Evolutionary conservation across 225 moss, liverwort and hornwort genomes (phyloP).

Genomic region (Takakia lepidozioides): DNA sequence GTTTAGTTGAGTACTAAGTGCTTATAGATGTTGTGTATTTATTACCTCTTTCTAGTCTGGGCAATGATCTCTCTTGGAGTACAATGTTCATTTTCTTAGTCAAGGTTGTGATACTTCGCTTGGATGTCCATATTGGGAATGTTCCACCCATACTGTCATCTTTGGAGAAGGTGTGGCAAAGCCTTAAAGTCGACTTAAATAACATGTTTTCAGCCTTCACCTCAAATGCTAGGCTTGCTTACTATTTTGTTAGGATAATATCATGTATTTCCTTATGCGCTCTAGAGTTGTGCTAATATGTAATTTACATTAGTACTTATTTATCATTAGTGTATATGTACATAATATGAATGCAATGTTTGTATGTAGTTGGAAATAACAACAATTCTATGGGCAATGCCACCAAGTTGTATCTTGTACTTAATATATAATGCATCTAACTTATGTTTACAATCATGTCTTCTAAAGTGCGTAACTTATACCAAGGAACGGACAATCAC

Average conservation of each 20-base stretch:
- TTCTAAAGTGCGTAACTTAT: too few species aligned
- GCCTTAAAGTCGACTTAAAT: neutral
- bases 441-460: too few species aligned
- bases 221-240: neutral
- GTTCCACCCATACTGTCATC: neutral
- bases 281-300: neutral
- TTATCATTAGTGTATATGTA: neutral
- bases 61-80: neutral
- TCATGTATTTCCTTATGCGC: neutral
- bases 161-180: neutral
- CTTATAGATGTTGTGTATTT: neutral
- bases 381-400: neutral
- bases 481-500: too few species aligned
- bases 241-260: neutral
- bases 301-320: neutral
- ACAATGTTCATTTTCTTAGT: neutral
- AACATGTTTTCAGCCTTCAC: neutral
- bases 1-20: neutral
- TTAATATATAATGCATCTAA: conserved; percentile 1
- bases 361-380: neutral
- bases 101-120: neutral
- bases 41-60: neutral
- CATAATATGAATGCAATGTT: neutral
- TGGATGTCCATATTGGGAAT: neutral
- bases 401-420: neutral